Base-by-base conservation (phyloP, 169 alveolate species). In the Plasmodium knowlesi region DNA sequence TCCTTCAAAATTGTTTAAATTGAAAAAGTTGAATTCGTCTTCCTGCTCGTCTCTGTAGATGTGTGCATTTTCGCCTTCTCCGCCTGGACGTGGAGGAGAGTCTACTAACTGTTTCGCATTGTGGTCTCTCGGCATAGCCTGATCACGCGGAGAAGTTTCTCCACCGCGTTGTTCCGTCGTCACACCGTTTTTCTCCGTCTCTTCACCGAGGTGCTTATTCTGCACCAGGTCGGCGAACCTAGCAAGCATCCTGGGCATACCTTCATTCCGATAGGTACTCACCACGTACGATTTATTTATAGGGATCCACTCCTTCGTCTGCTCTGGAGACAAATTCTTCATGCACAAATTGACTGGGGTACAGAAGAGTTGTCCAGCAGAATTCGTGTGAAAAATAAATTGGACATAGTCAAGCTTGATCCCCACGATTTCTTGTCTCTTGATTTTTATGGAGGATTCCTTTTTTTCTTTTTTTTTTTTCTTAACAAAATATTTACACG, bases 351-450 rank as follows among this genome's bases (percentile, higher is more conserved):
- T 91, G 54, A 82, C 22, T 10, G 95, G 91, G 5, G 84, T 81
- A 73, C 95, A 91, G 71, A 91, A 91, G 4, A 91, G 53, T 30
- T 82, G 92, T 10, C 95, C 95, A 10, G 82, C 61, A 2, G 92
- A 72, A 73, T 80, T 91, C 22, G 74, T 82, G 76, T 91, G 84
- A 32, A 91, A 43, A 37, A 91, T 28, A 41, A 80, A 91, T 37
- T 91, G 95, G 3, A 91, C 46, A 50, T 25, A 81, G 32, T 80
- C 92, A 12, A 82, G 37, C 72, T 91, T 91, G n/a, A 80, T 71
- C 4, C 92, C 92, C 22, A 71, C 92, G 1, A 91, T 50, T 91
- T 91, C 95, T 91, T 91, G 95, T 50, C 93, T 86, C 39, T 28
- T n/a, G n/a, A n/a, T n/a, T n/a, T n/a, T 74, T 9, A 50, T 16